These are phyloP conservation scores for Nakaseomyces bracarensis DNA, from an alignment of 1,139 yeast species.

Conservation along the genomic window DNA sequence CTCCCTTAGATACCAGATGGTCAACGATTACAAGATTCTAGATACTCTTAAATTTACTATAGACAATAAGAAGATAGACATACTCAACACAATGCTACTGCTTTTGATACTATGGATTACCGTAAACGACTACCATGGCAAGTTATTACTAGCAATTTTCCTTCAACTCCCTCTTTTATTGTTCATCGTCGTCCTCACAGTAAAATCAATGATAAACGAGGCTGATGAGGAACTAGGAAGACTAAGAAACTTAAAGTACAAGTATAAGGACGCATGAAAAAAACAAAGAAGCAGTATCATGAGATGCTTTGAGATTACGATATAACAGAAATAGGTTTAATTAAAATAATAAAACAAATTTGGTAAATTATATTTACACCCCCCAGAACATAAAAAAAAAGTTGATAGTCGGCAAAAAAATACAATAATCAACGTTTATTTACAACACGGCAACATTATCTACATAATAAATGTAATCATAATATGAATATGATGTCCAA, in stretches of 20 bases:
- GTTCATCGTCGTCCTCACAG: slow-evolving; percentile 17
- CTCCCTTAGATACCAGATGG: slow-evolving; percentile 23
- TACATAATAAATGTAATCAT: too few species aligned
- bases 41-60: slow-evolving; percentile 16
- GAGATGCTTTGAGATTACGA: too few species aligned
- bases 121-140: slow-evolving; percentile 10
- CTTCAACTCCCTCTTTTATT: slow-evolving; percentile 24
- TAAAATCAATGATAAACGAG: slow-evolving; percentile 20
- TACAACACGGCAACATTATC: too few species aligned
- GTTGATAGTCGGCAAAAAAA: too few species aligned
- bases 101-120: slow-evolving; percentile 23
- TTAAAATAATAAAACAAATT: too few species aligned
- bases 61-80: slow-evolving; percentile 17
- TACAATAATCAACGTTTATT: too few species aligned
- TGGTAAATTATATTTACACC: too few species aligned
- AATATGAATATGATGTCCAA: too few species aligned
- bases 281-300: not conserved
- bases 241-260: slow-evolving; percentile 24
- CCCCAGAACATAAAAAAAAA: too few species aligned
- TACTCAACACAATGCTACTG: slow-evolving; percentile 19
- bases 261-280: slow-evolving; percentile 27
- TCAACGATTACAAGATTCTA: slow-evolving; percentile 17
- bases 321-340: not conserved
- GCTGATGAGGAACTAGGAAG: slow-evolving; percentile 21
- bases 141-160: slow-evolving; percentile 11